Base-by-base conservation (phyloP, 2,329 filamentous ascomycete genomes). In the Aspergillus calidoustus region DNA sequence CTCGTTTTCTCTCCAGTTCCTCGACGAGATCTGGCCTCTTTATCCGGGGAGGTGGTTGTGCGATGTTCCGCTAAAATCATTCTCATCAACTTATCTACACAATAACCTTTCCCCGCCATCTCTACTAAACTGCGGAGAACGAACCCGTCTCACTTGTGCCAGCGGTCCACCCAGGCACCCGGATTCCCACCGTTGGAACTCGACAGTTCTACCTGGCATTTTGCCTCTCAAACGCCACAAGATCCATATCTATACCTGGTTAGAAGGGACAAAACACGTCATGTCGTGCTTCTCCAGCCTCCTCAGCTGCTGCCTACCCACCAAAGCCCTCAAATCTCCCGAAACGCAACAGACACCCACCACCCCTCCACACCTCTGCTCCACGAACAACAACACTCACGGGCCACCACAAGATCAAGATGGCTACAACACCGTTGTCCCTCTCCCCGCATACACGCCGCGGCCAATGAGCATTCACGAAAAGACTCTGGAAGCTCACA, bases 381-480 rank as follows among this genome's bases (percentile, higher is more conserved):
- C 48, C 25, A 15, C 48, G 30, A 50, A 30, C 48, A 30, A 3
- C 23, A 31, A 5, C 22, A 15, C 46, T 28, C 17, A 9, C 47
- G 13, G 19, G 44, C 47, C 44, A 51, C n/a, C 28, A 34, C 48
- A 43, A 44, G 50, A 69, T 15, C 62, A 73, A 53, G 65, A 69
- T 55, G 73, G 72, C 57, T 78, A 76, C 70, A 62, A 66, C 48
- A 70, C 70, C 38, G 67, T 73, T 54, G 68, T 71, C 44, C 77
- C 77, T 11, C 73, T 79, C 51, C 78, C 78, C 46, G 72, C 74
- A 60, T 80, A 80, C 64, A 80, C 78, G 1, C 72, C 76, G 3
- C 76, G 73, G 2, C 76, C 77, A 7, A 66, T 73, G 63, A 77
- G 71, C 64, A 66, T 75, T 25, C 69, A 75, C 49, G 77, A 80